Evolutionary conservation across 495 filamentous ascomycete genomes (phyloP).

Genomic region (Mycothermus thermophilus): DNA sequence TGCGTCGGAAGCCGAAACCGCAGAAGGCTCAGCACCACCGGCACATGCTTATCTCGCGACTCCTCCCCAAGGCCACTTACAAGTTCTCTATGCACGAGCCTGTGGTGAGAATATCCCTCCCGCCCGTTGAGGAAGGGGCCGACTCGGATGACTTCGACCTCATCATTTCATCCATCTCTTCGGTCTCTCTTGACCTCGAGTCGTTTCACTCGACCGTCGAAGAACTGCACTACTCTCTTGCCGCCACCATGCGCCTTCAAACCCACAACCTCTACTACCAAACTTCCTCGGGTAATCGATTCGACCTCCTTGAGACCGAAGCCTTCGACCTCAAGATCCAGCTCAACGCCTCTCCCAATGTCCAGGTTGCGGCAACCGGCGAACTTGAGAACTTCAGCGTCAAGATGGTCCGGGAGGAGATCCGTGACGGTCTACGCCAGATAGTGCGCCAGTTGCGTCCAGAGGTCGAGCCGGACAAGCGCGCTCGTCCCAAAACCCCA

Average conservation of each 20-base stretch:
- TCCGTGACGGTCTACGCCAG: slow-evolving; percentile 80
- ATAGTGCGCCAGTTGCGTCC: slow-evolving; percentile 67
- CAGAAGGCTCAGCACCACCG: slow-evolving; percentile 31
- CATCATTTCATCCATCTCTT: slow-evolving; percentile 86
- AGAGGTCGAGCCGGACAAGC: slow-evolving; percentile 48
- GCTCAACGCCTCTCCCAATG: slow-evolving; percentile 70
- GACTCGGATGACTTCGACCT: slow-evolving; percentile 77
- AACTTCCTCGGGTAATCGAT: slow-evolving; percentile 62
- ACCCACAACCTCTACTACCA: slow-evolving; percentile 95
- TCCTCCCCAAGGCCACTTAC: slow-evolving; percentile 86
- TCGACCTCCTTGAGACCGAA: slow-evolving; percentile 76
- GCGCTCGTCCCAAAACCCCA: slow-evolving; percentile 31
- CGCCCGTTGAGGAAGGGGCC: slow-evolving; percentile 45
- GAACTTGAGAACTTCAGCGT: slow-evolving; percentile 75
- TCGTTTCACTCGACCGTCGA: slow-evolving; percentile 83
- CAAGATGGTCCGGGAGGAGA: slow-evolving; percentile 81
- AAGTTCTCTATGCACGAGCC: slow-evolving; percentile 96
- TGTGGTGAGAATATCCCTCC: slow-evolving; percentile 76
- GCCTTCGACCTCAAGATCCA: slow-evolving; percentile 74
- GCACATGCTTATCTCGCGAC: slow-evolving; percentile 69
- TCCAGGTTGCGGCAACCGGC: slow-evolving; percentile 66
- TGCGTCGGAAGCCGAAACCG: slow-evolving; percentile 42
- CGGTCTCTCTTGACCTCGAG: slow-evolving; percentile 80
- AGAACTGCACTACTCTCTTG: slow-evolving; percentile 73
- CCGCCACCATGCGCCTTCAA: slow-evolving; percentile 65